Evolutionary conservation across 768 basidiomycete genomes (phyloP).

Genomic region (Amanita fuliginea): DNA sequence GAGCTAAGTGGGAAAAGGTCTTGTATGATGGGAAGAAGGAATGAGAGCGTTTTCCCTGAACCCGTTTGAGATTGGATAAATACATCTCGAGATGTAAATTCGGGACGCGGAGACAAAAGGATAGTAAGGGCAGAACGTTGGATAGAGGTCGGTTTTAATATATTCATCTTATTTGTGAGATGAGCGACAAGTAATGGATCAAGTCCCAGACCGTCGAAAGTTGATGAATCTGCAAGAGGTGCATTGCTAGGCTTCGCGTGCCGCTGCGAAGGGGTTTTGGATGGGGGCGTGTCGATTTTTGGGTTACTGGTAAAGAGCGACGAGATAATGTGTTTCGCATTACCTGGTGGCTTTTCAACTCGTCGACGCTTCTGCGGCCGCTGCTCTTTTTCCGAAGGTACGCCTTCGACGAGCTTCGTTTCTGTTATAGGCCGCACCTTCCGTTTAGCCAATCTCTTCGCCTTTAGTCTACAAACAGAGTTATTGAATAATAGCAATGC

Average conservation of each 20-base stretch:
- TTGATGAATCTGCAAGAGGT: conserved; percentile 62
- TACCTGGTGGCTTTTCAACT: conserved; percentile 16
- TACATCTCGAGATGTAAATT: conserved; percentile 48
- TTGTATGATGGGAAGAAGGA: conserved; percentile 89
- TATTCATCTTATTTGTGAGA: conserved; percentile 68
- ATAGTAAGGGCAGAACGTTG: conserved; percentile 71
- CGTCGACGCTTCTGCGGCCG: conserved; percentile 41
- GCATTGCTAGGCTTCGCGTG: conserved; percentile 67
- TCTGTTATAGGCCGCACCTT: conserved; percentile 32
- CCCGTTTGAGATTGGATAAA: conserved; percentile 97
- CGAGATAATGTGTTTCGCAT: conserved; percentile 63
- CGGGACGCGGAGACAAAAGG: conserved; percentile 22
- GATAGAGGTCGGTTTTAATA: conserved; percentile 81
- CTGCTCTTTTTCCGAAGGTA: conserved; percentile 14
- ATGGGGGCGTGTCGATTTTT: conserved; percentile 36
- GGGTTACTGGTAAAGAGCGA: conserved; percentile 86
- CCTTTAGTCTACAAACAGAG: conserved; percentile 45
- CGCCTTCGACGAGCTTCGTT: conserved; percentile 10
- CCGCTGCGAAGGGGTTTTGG: conserved; percentile 14
- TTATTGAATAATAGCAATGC: background rate
- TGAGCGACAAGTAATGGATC: conserved; percentile 73
- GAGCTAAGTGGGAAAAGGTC: conserved; percentile 85
- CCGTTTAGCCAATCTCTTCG: conserved; percentile 58
- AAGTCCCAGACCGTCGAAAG: conserved; percentile 75
- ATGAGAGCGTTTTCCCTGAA: conserved; percentile 92